phyloP scores from a whole-genome alignment of 2,329 filamentous ascomycete genomes.

The Trichoderma atroviride region DNA sequence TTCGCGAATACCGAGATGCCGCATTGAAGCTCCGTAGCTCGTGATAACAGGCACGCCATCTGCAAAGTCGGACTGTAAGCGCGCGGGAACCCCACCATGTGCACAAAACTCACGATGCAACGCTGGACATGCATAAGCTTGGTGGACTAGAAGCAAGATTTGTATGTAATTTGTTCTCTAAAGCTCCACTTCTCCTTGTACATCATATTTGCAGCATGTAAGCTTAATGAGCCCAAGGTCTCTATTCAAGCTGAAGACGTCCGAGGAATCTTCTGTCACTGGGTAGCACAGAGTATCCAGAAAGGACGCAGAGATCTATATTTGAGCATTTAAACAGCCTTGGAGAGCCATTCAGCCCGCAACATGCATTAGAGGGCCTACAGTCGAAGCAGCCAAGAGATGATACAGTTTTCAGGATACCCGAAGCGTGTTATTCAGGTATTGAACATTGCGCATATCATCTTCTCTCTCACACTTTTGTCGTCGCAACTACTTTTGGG shows the following conservation, averaged over 20 bases:
- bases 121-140: not conserved
- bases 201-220: not conserved
- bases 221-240: not conserved
- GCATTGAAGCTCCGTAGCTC: not conserved
- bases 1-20: not conserved
- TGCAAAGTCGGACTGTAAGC: not conserved
- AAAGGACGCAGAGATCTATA: not conserved
- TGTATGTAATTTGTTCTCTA: not conserved
- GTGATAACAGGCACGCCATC: not conserved
- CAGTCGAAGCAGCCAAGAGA: no score
- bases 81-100: not conserved
- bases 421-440: not conserved
- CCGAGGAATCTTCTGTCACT: not conserved
- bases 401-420: not conserved
- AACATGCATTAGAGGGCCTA: no score
- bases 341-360: no score
- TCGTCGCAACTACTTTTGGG: not conserved
- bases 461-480: not conserved
- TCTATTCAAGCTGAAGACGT: not conserved
- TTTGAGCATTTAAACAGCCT: not conserved
- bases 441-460: rapidly evolving
- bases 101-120: not conserved
- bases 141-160: not conserved
- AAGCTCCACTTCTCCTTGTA: not conserved
- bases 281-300: not conserved